Percentiles rank a stretch among this genome's conserved stretches.
Conservation (phyloP, 495 filamentous ascomycete species). For the Hypoxylon intermedium region DNA sequence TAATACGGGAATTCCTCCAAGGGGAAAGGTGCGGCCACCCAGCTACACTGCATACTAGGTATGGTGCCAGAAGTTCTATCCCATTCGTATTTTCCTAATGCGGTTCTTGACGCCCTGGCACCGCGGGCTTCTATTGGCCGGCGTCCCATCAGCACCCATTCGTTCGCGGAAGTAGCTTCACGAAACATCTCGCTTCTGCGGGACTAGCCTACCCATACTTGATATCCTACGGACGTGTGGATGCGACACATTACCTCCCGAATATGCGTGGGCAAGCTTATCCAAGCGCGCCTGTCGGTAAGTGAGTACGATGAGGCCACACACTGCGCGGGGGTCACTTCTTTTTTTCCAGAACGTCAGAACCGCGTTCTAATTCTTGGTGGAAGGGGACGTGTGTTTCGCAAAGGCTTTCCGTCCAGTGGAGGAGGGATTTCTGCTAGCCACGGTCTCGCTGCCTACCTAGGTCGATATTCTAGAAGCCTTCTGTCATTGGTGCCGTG, state of each 20-base stretch:
- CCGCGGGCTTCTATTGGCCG: slow-evolving; percentile 19
- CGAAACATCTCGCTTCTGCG: slow-evolving; percentile 22
- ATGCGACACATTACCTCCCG: slow-evolving; percentile 29
- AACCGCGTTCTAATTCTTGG: slow-evolving; percentile 4
- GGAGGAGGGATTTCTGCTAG: slow-evolving; percentile 4
- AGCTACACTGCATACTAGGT: slow-evolving; percentile 8
- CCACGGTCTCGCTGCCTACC: slow-evolving; percentile 6
- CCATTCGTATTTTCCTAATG: slow-evolving; percentile 12
- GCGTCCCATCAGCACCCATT: slow-evolving; percentile 8
- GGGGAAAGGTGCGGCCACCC: slow-evolving; percentile 13
- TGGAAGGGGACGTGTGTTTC: slow-evolving; percentile 15
- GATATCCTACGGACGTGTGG: slow-evolving; percentile 30
- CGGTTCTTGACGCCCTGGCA: slow-evolving; percentile 5
- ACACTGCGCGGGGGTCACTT: slow-evolving; percentile 9
- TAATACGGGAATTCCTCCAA: slow-evolving; percentile 34
- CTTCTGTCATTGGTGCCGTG: neutral
- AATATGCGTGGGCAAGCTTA: slow-evolving; percentile 13
- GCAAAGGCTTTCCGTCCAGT: slow-evolving; percentile 10
- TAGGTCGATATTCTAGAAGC: slow-evolving; percentile 1
- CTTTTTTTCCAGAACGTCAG: slow-evolving; percentile 1
- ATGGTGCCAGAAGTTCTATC: neutral
- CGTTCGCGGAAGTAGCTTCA: slow-evolving; percentile 30
- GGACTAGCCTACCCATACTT: slow-evolving; percentile 28
- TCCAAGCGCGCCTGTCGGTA: slow-evolving; percentile 32
- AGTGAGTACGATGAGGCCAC: slow-evolving; percentile 23